A percentile compares a stretch with the other conserved stretches of the same genome.
Evolutionary conservation across 2,329 filamentous ascomycete species (phyloP).

Genomic region (Biscogniauxia sp.): DNA sequence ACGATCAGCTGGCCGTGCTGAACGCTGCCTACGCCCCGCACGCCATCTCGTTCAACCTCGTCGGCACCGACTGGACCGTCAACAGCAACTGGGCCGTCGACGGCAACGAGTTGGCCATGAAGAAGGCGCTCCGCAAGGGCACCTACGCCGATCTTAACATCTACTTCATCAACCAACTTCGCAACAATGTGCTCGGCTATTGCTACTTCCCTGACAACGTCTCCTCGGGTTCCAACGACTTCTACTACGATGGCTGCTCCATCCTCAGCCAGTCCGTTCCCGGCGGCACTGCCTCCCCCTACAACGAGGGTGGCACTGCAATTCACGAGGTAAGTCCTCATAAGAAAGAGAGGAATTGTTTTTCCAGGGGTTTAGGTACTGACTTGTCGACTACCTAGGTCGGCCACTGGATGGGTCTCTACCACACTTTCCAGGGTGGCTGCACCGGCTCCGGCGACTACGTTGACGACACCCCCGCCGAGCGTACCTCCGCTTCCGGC

Average conservation of each 20-base stretch:
- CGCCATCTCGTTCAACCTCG: constrained; percentile 44
- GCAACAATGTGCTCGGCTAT: constrained; percentile 40
- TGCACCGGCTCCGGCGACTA: constrained; percentile 39
- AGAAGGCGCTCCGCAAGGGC: constrained; percentile 44
- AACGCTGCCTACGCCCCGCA: constrained; percentile 44
- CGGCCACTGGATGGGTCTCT: constrained; percentile 42
- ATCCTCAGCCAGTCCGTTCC: constrained; percentile 27
- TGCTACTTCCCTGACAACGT: constrained; percentile 45
- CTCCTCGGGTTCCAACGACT: constrained; percentile 30
- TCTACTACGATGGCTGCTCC: constrained; percentile 36
- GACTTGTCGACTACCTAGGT: constrained; percentile 11
- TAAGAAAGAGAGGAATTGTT: too few species aligned
- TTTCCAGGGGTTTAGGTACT: not conserved
- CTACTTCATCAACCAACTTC: constrained; percentile 41
- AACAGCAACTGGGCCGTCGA: constrained; percentile 47
- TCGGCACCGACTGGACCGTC: constrained; percentile 43
- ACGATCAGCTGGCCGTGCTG: constrained; percentile 43
- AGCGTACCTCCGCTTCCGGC: constrained; percentile 35
- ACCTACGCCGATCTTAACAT: constrained; percentile 46
- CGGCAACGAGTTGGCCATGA: constrained; percentile 41
- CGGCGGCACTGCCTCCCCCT: constrained; percentile 24
- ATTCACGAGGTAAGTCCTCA: constrained; percentile 32
- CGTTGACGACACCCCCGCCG: constrained; percentile 41
- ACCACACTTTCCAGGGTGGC: constrained; percentile 42
- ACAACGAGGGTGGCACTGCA: constrained; percentile 36